phyloP scores from a whole-genome alignment of 352 stramenopile genomes.

The Phytopythium litorale region DNA sequence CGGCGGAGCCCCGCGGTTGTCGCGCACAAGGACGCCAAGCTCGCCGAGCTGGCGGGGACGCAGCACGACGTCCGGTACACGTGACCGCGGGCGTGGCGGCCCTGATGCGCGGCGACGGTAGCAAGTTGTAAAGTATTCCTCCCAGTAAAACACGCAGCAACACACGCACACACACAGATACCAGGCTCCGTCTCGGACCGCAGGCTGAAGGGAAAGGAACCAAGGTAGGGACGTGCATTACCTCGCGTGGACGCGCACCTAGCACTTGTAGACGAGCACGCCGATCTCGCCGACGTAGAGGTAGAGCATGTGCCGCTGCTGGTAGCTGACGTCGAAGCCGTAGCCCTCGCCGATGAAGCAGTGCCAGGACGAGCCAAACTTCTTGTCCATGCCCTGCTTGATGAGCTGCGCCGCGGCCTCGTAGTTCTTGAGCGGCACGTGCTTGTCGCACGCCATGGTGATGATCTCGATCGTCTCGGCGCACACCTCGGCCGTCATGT shows the following conservation, averaged over 20 bases:
- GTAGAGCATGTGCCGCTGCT: conserved; percentile 95
- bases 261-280: conserved; percentile 96
- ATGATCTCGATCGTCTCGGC: conserved; percentile 95
- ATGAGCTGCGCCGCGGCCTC: conserved; percentile 91
- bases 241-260: neutral
- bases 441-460: conserved; percentile 96
- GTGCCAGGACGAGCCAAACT: conserved; percentile 95
- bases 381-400: conserved; percentile 97
- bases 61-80: neutral
- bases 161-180: neutral
- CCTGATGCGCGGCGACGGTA: neutral
- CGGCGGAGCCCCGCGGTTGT: conserved; percentile 5
- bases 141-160: neutral
- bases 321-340: conserved; percentile 95
- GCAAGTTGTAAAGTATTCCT: conserved; percentile 5
- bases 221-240: neutral
- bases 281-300: conserved; percentile 93
- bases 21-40: neutral
- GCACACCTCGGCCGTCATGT: conserved; percentile 93
- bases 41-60: neutral
- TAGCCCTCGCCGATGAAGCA: conserved; percentile 96
- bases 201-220: neutral
- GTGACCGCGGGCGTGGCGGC: neutral
- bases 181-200: neutral
- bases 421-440: conserved; percentile 92